Conservation (phyloP, 2,329 filamentous ascomycete species). For the Colletotrichum plurivorum region DNA sequence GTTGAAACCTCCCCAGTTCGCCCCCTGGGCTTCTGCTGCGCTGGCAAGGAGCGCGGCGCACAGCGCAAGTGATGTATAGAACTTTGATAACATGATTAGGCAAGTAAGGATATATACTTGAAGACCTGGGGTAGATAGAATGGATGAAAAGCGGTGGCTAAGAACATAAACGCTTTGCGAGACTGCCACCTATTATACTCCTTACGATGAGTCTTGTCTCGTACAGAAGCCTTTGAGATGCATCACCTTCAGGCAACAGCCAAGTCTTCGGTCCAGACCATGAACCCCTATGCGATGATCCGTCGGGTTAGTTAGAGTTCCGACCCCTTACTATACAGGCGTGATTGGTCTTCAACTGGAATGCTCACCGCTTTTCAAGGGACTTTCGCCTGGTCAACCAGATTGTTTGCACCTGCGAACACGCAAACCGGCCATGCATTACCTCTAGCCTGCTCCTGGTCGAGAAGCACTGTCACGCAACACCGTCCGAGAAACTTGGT, state of each 20-base stretch:
- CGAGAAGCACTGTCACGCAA: neutral
- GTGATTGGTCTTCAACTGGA: neutral
- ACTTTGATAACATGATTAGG: neutral
- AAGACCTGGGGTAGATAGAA: neutral
- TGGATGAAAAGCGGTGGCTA: neutral
- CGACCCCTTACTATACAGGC: neutral
- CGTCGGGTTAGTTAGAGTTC: neutral
- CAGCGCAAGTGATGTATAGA: neutral
- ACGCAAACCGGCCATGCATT: neutral
- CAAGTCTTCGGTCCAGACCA: no score
- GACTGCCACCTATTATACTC: no score
- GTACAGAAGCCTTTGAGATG: no score
- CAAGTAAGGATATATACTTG: neutral
- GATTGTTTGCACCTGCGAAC: neutral
- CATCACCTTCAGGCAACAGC: no score
- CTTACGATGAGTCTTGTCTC: no score
- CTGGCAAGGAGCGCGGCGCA: neutral
- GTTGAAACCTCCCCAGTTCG: conserved; percentile 13
- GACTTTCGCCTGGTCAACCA: neutral
- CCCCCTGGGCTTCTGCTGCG: neutral
- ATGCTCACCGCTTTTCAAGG: neutral
- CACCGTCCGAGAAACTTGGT: neutral
- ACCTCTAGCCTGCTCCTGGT: neutral
- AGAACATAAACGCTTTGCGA: neutral
- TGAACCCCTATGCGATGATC: no score